Percentiles rank a stretch among this genome's conserved stretches.
Evolutionary conservation across 345 rosid genomes (phyloP).

Genomic region (Pistacia vera): DNA sequence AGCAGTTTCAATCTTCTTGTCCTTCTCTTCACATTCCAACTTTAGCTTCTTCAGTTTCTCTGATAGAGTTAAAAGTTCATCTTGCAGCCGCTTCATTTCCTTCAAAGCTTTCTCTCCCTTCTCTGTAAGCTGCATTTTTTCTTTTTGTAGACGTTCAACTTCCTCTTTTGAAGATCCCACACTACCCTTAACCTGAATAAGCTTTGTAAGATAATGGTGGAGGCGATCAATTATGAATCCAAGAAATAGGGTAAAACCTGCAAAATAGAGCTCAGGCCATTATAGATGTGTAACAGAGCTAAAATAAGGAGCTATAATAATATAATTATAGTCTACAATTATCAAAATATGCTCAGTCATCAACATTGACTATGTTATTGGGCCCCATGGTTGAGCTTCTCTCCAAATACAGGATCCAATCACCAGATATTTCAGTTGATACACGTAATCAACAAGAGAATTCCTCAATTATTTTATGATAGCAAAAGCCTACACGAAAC

Average conservation of each 20-base stretch:
- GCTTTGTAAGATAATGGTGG: slow-evolving; percentile 81
- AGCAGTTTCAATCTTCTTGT: slow-evolving; percentile 69
- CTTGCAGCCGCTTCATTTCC: slow-evolving; percentile 58
- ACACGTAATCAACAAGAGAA: background rate
- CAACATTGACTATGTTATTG: background rate
- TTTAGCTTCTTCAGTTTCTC: slow-evolving; percentile 68
- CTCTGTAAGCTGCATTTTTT: slow-evolving; percentile 57
- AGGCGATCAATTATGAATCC: slow-evolving; percentile 85
- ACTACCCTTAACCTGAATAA: slow-evolving; percentile 55
- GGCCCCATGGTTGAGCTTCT: background rate
- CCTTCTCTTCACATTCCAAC: slow-evolving; percentile 66
- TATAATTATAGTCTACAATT: background rate
- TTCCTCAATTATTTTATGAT: background rate
- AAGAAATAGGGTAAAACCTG: slow-evolving; percentile 85
- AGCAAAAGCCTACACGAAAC: background rate
- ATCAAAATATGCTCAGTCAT: background rate
- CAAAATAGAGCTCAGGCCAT: slow-evolving; percentile 33
- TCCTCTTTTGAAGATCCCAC: slow-evolving; percentile 69
- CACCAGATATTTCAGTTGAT: background rate
- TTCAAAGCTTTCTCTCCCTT: slow-evolving; percentile 64
- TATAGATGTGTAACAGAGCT: background rate
- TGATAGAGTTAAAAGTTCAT: slow-evolving; percentile 45
- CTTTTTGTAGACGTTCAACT: slow-evolving; percentile 61
- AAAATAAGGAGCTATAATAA: too few species aligned
- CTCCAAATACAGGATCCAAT: background rate